Base-by-base conservation (phyloP, 805 yeast species). In the Myxozyma melibiosi region DNA sequence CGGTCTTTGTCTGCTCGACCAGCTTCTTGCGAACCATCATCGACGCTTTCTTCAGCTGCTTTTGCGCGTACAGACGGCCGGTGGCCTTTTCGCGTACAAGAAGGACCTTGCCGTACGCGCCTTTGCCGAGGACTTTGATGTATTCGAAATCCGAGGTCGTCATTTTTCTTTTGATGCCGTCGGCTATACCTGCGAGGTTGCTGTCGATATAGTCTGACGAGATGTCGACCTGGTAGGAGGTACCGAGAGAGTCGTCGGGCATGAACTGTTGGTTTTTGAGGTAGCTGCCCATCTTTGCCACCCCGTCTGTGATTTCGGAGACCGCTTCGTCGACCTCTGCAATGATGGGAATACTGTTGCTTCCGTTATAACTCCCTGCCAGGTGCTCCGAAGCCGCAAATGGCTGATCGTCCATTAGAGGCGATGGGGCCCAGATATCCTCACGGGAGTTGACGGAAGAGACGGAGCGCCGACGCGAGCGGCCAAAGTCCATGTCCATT, bases 91-190 rank as follows among this genome's bases (percentile, higher is more conserved):
- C 90, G 48, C 83, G 81, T 0, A 90, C 96, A 22, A 90, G 73
- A 7, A 88, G 73, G 2, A 90, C 97, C 68, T 88, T 89, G 2
- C 97, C 96, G 65, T 87, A 90, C 1, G 96, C 90, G 2, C 97
- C 97, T 50, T 84, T 80, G 0, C 97, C 97, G 4, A 90, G 74
- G 0, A 89, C 94, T 63, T 82, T 85, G 5, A 90, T 71, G 1
- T 88, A 86, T 64, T 80, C 83, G 66, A 90, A 90, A 67, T 90
- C 96, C 3, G 57, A 20, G 8, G 42, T 43, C 8, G 30, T 31
- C 16, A 55, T 22, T 11, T 40, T 27, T 33, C 47, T 42, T 4
- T 56, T 45, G 14, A 14, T 24, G 30, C 22, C 20, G 52, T 11
- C 11, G 25, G 30, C 11, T 38, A 31, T 9, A 31, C 13, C 42